Base-by-base conservation (phyloP, 2,329 filamentous ascomycete genomes). In the Hypoxylon sp. region DNA sequence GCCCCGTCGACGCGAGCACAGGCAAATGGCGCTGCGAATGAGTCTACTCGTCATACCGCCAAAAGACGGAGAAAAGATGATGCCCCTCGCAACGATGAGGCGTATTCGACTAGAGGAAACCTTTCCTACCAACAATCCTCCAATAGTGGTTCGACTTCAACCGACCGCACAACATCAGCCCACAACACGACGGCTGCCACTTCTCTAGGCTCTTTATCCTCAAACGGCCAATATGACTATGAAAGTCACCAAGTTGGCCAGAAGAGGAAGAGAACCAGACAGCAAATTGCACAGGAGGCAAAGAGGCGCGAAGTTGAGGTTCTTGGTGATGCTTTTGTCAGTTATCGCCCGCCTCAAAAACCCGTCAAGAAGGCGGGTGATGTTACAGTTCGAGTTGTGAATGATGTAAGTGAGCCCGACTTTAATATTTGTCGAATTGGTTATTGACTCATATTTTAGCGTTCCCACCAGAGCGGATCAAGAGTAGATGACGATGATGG, bases 401-500 rank as follows among this genome's bases (percentile, higher is more conserved):
- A 82, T 68, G 90, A 92, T 79, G 90, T 92, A 81, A 85, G 88
- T 84, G 31, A 25, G 30, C 49, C 20, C 10, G 8, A 10, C 5
- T n/a, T 7, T 8, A 13, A 17, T 14, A 6, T 6, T 27, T 55
- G 8, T n/a, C 3, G 30, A 31, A 48, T 61, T n/a, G 13, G 54
- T 55, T 59, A 27, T 49, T 72, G 33, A 73, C 72, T 70, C 61
- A 61, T 25, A 40, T 55, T 55, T 53, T 55, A 75, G 71, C 72
- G 71, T 62, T 70, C 72, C 40, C 65, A 83, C 65, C 87, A 87
- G 70, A 84, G 89, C 72, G 64, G 66, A 27, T 85, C 90, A 74
- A 96, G 97, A 78, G 91, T 96, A 49, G 96, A 99, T 76, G 96
- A 99, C 73, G 94, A 98, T 50, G 96, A 99, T 75, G 96, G 96